These are phyloP conservation scores for Colletotrichum camelliae DNA, from an alignment of 2,329 filamentous ascomycete genomes.

Conservation along the genomic window DNA sequence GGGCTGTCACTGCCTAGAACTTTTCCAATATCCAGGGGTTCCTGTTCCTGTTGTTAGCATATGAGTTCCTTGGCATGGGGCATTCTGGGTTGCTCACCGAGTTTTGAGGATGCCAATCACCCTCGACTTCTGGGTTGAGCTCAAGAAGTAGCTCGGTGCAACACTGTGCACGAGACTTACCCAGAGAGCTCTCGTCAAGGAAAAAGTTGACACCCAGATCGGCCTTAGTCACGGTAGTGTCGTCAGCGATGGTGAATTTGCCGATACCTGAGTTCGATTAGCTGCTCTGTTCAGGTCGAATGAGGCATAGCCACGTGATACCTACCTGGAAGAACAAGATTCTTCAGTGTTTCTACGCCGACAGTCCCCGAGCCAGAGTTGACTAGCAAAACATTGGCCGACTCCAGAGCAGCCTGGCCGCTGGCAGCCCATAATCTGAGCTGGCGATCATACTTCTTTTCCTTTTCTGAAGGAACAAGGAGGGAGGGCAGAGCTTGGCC, in stretches of 20 bases:
- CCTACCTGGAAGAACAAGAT: constrained; percentile 86
- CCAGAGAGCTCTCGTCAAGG: constrained; percentile 78
- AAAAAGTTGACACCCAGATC: constrained; percentile 99
- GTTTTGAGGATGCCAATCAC: constrained; percentile 67
- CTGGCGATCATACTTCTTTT: constrained; percentile 91
- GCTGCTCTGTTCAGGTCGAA: neutral
- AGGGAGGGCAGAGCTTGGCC: constrained; percentile 53
- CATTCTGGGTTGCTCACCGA: constrained; percentile 41
- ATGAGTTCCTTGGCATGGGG: neutral
- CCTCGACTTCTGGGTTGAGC: constrained; percentile 90
- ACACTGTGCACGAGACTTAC: constrained; percentile 78
- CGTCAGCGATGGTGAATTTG: constrained; percentile 88
- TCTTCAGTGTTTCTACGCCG: constrained; percentile 92
- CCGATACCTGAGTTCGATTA: constrained; percentile 71
- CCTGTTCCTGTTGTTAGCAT: constrained; percentile 22
- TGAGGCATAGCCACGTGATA: neutral
- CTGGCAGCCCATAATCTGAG: constrained; percentile 93
- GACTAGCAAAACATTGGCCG: constrained; percentile 87
- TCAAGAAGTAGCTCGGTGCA: constrained; percentile 80
- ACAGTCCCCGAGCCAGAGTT: constrained; percentile 88
- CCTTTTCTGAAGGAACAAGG: constrained; percentile 63
- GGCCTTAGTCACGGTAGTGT: constrained; percentile 74
- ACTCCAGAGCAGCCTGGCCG: constrained; percentile 88
- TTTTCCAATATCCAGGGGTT: constrained; percentile 39
- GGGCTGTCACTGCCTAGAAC: constrained; percentile 44